Evolutionary conservation across 1,139 yeast species (phyloP), one percentile per base, ranked within the genome.

Genomic region (Taphrina wiesneri): DNA sequence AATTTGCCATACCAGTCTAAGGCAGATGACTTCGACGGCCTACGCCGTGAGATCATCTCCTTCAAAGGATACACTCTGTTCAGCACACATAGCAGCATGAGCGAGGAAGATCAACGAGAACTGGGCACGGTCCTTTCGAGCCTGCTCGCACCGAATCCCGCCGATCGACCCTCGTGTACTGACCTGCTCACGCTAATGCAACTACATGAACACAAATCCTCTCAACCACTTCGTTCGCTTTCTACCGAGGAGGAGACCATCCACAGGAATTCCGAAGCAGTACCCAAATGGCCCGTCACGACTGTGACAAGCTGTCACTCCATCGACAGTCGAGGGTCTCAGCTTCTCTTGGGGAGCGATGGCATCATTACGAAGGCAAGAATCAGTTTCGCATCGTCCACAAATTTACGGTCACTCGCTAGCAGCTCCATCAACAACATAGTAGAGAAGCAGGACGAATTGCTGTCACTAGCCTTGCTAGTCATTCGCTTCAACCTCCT

Each of bases 121-220:
- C 74, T 85, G 63, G 73, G 79, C 54, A 74, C 75, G 0, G 70
- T 85, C 26, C 74, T 83, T 63, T 72, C 74, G 1, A 70, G 72
- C 4, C 71, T 82, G 69, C 74, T 82, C 1, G 73, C 77, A 0
- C 70, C 73, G 2, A 70, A 78, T 26, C 80, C 83, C 0, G 66
- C 64, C 0, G 68, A 72, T 4, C 79, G 90, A 56, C 84, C 86
- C 2, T 71, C 76, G 2, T 81, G 85, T 1, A 75, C 73, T 0
- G 79, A 80, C 23, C 74, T 84, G 0, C 71, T 81, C 23, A 64
- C 69, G 0, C 70, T 70, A 7, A 68, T 83, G 64, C 64, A 43
- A 19, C 32, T 54, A 54, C 49, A 54, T 32, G 49, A 54, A 11
- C 32, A 17, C 39, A 26, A 30, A 7, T 26, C 54, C 15, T n/a